Percentiles rank a stretch among this genome's conserved stretches.
These are phyloP conservation scores for Termitomyces sp. DNA, from an alignment of 768 basidiomycete genomes.

Conservation along the genomic window DNA sequence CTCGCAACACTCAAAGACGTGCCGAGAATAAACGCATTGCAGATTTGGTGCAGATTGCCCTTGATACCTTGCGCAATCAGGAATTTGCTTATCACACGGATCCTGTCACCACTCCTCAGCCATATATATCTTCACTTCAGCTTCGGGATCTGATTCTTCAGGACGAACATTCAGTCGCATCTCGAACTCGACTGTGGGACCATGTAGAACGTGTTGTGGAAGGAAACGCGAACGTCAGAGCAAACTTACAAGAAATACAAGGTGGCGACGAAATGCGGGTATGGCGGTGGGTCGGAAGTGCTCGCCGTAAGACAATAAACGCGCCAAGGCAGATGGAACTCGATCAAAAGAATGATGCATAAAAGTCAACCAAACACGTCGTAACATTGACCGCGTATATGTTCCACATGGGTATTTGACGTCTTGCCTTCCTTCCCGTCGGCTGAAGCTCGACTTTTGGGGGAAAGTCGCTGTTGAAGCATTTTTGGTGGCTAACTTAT, in stretches of 20 bases:
- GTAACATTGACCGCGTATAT: no score
- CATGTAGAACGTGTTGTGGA: slow-evolving; percentile 83
- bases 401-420: not conserved
- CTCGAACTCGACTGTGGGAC: slow-evolving; percentile 68
- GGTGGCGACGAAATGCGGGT: slow-evolving; percentile 87
- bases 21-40: slow-evolving; percentile 61
- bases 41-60: slow-evolving; percentile 71
- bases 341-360: slow-evolving; percentile 3
- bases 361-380: not conserved
- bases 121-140: slow-evolving; percentile 81
- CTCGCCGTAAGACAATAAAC: slow-evolving; percentile 19
- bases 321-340: slow-evolving; percentile 1
- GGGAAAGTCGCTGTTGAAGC: not conserved
- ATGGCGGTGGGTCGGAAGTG: slow-evolving; percentile 83
- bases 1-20: slow-evolving; percentile 43
- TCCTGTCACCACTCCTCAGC: slow-evolving; percentile 65
- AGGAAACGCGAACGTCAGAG: slow-evolving; percentile 85
- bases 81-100: slow-evolving; percentile 80
- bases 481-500: not conserved
- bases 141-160: slow-evolving; percentile 83
- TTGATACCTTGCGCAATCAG: slow-evolving; percentile 77
- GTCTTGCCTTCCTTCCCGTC: no score
- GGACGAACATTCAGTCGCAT: slow-evolving; percentile 68
- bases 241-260: slow-evolving; percentile 74
- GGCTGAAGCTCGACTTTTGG: no score